Conservation (phyloP, 192 early-diverging fungal genomes). For the Chytriomyces confervae region DNA sequence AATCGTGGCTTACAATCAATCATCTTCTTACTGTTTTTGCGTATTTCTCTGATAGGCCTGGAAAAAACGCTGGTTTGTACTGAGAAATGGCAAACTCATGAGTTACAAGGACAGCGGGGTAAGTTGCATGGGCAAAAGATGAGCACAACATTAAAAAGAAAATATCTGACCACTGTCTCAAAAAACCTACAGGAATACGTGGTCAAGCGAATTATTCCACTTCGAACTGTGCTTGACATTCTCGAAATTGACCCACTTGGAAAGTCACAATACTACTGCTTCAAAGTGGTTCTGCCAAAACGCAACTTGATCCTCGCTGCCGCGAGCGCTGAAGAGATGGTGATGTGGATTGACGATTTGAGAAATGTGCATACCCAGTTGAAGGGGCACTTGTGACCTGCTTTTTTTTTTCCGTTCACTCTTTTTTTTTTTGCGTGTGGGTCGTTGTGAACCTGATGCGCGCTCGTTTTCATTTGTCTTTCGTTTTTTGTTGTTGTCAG, state of each 20-base stretch:
- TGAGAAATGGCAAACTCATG: constrained; percentile 48
- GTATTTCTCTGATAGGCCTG: constrained; percentile 35
- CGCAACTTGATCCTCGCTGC: constrained; percentile 47
- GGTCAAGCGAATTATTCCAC: constrained; percentile 52
- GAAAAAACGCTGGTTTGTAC: constrained; percentile 60
- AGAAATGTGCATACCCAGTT: constrained; percentile 27
- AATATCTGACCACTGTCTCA: background rate
- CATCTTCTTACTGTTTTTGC: constrained; percentile 2
- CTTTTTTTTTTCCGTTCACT: too few species aligned
- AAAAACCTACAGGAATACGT: constrained; percentile 52
- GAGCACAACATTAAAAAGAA: too few species aligned
- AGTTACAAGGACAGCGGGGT: constrained; percentile 55
- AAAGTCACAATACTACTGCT: constrained; percentile 42
- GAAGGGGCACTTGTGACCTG: constrained; percentile 10
- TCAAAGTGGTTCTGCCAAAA: constrained; percentile 54
- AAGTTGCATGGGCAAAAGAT: background rate
- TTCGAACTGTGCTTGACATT: constrained; percentile 51
- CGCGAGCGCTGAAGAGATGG: constrained; percentile 33
- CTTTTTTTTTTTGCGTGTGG: too few species aligned
- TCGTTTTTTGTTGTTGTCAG: too few species aligned
- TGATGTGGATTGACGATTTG: constrained; percentile 44
- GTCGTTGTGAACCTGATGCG: too few species aligned
- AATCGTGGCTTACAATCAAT: constrained; percentile 7
- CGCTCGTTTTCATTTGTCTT: too few species aligned
- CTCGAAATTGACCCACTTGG: constrained; percentile 54